phyloP scores from a whole-genome alignment of 768 basidiomycete genomes.

The Trametes maxima region DNA sequence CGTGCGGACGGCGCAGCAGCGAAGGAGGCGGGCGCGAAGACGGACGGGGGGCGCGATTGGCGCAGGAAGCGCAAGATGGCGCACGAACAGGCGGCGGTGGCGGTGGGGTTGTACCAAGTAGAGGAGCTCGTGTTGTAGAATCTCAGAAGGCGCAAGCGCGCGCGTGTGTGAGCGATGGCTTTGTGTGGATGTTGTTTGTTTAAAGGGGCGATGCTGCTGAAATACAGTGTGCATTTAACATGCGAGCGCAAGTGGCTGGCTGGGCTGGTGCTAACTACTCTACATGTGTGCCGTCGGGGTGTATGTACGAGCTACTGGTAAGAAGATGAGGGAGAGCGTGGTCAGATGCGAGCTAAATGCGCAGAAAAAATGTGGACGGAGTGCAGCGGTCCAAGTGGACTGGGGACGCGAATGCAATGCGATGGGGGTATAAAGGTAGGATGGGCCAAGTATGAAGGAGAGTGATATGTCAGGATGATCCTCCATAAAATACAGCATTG shows the following conservation, averaged over 20 bases:
- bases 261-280: neutral
- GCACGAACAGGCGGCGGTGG: slow-evolving; percentile 53
- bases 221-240: slow-evolving; percentile 8
- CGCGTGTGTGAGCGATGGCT: neutral
- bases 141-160: too few species aligned
- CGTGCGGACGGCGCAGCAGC: slow-evolving; percentile 5
- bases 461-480: neutral
- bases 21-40: slow-evolving; percentile 9
- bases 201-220: neutral
- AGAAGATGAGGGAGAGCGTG: neutral
- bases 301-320: neutral
- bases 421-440: neutral
- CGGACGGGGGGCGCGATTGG: slow-evolving; percentile 35
- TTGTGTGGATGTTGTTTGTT: neutral
- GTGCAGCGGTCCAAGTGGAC: neutral
- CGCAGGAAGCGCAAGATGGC: slow-evolving; percentile 47
- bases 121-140: slow-evolving; percentile 54
- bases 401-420: neutral
- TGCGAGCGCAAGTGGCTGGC: neutral
- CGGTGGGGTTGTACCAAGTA: slow-evolving; percentile 68
- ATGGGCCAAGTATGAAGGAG: neutral
- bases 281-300: neutral
- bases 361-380: neutral
- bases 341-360: neutral
- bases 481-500: neutral